Percentiles rank a stretch among this genome's conserved stretches.
These are phyloP conservation scores for Mortierella sp. DNA, from an alignment of 371 early-diverging fungal species.

Conservation along the genomic window DNA sequence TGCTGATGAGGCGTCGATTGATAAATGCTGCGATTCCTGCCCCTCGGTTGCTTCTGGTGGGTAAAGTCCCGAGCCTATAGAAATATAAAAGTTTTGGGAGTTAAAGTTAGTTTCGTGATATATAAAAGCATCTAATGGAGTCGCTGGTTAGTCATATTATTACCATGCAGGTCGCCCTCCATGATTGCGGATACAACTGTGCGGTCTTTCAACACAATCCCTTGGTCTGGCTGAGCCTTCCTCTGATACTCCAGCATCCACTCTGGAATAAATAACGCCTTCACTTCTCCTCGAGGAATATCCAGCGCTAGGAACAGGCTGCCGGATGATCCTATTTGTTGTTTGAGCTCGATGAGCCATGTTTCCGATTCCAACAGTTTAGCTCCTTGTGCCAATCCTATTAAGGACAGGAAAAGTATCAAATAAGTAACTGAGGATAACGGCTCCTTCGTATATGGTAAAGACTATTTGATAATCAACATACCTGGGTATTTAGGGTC, in stretches of 20 bases:
- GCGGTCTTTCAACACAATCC: slow-evolving; percentile 27
- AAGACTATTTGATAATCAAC: neutral
- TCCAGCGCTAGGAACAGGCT: slow-evolving; percentile 47
- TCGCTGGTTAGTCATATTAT: neutral
- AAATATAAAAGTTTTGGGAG: neutral
- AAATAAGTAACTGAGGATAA: neutral
- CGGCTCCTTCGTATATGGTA: no score
- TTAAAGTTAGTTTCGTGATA: neutral
- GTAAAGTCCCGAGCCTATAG: slow-evolving; percentile 32
- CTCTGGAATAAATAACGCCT: slow-evolving; percentile 41
- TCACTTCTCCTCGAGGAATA: slow-evolving; percentile 25
- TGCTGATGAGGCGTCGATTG: neutral
- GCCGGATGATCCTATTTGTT: slow-evolving; percentile 16
- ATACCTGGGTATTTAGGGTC: slow-evolving; percentile 38
- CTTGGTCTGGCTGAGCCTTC: slow-evolving; percentile 7
- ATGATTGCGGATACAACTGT: slow-evolving; percentile 28
- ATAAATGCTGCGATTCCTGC: neutral
- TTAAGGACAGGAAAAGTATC: neutral
- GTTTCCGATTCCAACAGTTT: slow-evolving; percentile 24
- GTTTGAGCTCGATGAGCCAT: slow-evolving; percentile 49
- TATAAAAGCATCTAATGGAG: neutral
- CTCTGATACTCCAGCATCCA: slow-evolving; percentile 27
- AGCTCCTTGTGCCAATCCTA: slow-evolving; percentile 17
- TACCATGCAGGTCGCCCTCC: slow-evolving; percentile 41
- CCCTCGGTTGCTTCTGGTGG: neutral